These are phyloP conservation scores for Daedaleopsis sinensis DNA, from an alignment of 768 basidiomycete genomes.

Conservation along the genomic window DNA sequence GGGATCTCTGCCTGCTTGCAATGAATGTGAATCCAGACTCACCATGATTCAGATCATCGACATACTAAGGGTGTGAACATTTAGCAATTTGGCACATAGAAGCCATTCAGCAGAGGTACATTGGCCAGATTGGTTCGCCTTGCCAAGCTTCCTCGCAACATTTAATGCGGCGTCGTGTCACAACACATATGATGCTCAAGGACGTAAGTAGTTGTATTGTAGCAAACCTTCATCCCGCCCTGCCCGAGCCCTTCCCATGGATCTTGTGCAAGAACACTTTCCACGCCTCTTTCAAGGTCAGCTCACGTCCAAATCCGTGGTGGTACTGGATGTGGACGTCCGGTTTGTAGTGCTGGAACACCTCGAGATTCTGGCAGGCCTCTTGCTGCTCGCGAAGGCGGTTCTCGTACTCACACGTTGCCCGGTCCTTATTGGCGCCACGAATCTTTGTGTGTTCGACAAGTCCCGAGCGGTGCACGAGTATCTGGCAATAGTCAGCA, in stretches of 20 bases:
- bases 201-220: too few species aligned
- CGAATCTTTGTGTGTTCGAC: constrained; percentile 75
- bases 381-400: constrained; percentile 90
- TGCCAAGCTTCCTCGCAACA: too few species aligned
- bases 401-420: constrained; percentile 95
- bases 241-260: constrained; percentile 96
- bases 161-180: too few species aligned
- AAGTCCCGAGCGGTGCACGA: constrained; percentile 81
- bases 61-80: too few species aligned
- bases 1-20: too few species aligned
- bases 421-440: constrained; percentile 88
- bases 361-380: constrained; percentile 75
- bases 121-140: too few species aligned
- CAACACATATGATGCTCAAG: too few species aligned
- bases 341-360: constrained; percentile 94
- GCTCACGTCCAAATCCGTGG: constrained; percentile 88
- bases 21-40: too few species aligned
- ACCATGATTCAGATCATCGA: too few species aligned
- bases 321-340: constrained; percentile 96
- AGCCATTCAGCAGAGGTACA: too few species aligned
- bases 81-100: too few species aligned
- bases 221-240: too few species aligned
- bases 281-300: constrained; percentile 97
- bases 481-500: constrained; percentile 75
- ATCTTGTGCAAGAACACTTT: constrained; percentile 97